Base-by-base conservation (phyloP, 2,329 filamentous ascomycete genomes). In the Fusarium devonianum region DNA sequence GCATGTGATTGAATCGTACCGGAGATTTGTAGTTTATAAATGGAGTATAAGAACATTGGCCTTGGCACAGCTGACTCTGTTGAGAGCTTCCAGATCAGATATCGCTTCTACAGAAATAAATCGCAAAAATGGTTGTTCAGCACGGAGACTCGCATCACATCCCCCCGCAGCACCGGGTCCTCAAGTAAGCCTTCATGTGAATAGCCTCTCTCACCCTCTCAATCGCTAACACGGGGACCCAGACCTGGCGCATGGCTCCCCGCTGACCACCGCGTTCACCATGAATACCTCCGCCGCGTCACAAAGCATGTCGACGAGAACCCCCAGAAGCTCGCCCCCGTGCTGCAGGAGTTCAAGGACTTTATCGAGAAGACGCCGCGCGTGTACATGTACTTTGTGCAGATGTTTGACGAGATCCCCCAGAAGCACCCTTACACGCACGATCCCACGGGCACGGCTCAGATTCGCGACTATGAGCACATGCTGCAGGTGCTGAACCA, bases 331-430 rank as follows among this genome's bases (percentile, higher is more conserved):
- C 73, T 89, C 1, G 76, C 80, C 10, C 85, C 85, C 0, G 84
- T 84, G 0, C 69, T 90, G 1, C 62, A 78, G 53, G 86, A 89
- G 56, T 88, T 90, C 72, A 77, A 84, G 63, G 68, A 80, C 2
- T 71, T 89, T 17, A 89, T 90, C 54, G 86, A 90, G 67, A 68
- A 69, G 19, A 84, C 84, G 56, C 73, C 85, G 2, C 78, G 84
- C 16, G 73, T 90, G 18, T 86, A 83, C 73, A 85, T 89, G 78
- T 82, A 85, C 67, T 83, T 88, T 64, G 73, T 74, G 17, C 74
- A 79, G 55, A 90, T 90, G 87, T 90, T 87, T 70, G 75, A 81
- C 21, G 83, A 90, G 70, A 75, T 89, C 14, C 86, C 87, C 0
- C 65, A 67, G 22, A 84, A 83, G 67, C 72, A 77, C 13, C 81